phyloP scores from a whole-genome alignment of 2,329 filamentous ascomycete species.

The Xenosphaeropsis pyriputrescens region DNA sequence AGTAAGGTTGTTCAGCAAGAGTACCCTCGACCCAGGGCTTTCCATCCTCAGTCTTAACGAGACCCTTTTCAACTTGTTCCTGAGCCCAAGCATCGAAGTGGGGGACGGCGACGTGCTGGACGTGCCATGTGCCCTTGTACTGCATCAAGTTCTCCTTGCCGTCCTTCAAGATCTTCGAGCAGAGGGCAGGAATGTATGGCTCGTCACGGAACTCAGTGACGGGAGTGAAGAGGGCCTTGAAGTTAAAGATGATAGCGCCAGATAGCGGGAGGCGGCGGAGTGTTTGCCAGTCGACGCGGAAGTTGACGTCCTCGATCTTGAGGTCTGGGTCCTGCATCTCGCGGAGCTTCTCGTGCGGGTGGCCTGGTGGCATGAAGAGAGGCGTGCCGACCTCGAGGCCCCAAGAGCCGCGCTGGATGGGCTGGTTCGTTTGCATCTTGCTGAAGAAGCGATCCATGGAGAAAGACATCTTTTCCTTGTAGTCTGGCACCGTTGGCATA shows the following conservation, averaged over 20 bases:
- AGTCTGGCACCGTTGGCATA: slow-evolving; percentile 54
- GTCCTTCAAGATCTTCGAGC: slow-evolving; percentile 54
- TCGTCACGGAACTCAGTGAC: slow-evolving; percentile 56
- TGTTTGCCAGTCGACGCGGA: slow-evolving; percentile 84
- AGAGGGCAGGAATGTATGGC: slow-evolving; percentile 53
- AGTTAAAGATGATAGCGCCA: slow-evolving; percentile 69
- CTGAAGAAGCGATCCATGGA: slow-evolving; percentile 78
- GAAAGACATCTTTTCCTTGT: slow-evolving; percentile 76
- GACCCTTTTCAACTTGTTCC: slow-evolving; percentile 49
- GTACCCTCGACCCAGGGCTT: slow-evolving; percentile 51
- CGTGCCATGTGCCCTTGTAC: slow-evolving; percentile 74
- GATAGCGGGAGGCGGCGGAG: slow-evolving; percentile 65
- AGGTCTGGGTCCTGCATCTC: slow-evolving; percentile 41
- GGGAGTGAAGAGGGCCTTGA: slow-evolving; percentile 74
- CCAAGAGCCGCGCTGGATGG: slow-evolving; percentile 79
- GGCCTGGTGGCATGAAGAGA: slow-evolving; percentile 57
- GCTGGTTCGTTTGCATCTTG: slow-evolving; percentile 57
- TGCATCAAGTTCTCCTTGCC: slow-evolving; percentile 58
- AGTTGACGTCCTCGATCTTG: slow-evolving; percentile 40
- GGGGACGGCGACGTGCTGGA: slow-evolving; percentile 57
- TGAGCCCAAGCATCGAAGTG: slow-evolving; percentile 44
- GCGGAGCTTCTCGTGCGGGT: slow-evolving; percentile 48
- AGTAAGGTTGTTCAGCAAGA: slow-evolving; percentile 62
- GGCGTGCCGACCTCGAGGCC: slow-evolving; percentile 63
- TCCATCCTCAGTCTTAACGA: slow-evolving; percentile 27